Evolutionary conservation across 192 early-diverging fungal species (phyloP).

Genomic region (Geranomyces variabilis): DNA sequence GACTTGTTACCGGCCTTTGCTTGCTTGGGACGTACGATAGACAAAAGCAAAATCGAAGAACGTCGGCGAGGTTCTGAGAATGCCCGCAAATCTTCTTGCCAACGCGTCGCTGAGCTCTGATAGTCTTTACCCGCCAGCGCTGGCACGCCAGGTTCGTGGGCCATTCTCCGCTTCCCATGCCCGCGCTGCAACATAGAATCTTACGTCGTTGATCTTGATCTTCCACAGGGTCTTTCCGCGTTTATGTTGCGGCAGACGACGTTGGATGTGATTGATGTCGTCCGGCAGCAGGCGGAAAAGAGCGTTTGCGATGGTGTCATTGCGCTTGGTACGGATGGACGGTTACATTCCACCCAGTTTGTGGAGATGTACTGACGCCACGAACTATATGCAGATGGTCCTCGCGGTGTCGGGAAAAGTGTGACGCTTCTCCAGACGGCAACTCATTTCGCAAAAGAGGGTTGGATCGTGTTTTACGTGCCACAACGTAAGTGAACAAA

Average conservation of each 20-base stretch:
- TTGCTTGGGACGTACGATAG: neutral
- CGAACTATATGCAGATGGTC: conserved; percentile 10
- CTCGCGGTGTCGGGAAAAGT: conserved; percentile 25
- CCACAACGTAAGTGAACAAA: conserved; percentile 20
- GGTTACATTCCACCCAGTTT: neutral
- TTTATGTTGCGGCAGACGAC: conserved; percentile 33
- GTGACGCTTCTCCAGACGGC: conserved; percentile 25
- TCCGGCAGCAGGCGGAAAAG: neutral
- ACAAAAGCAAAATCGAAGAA: conserved; percentile 14
- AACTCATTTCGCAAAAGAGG: conserved; percentile 16
- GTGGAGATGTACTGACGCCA: neutral
- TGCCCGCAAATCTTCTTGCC: neutral
- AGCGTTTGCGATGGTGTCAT: conserved; percentile 1
- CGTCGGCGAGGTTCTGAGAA: conserved; percentile 22
- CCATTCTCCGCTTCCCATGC: neutral
- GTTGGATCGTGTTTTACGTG: conserved; percentile 27
- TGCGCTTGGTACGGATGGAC: neutral
- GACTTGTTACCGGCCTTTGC: neutral
- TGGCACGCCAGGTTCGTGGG: conserved; percentile 8
- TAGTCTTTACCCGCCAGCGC: neutral
- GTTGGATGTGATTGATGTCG: conserved; percentile 13
- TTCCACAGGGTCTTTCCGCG: conserved; percentile 13
- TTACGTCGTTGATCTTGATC: neutral
- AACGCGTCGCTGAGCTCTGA: neutral
- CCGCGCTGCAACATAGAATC: neutral